phyloP scores from a whole-genome alignment of 75 land plant genomes.

The Pseudotsuga menziesii region DNA sequence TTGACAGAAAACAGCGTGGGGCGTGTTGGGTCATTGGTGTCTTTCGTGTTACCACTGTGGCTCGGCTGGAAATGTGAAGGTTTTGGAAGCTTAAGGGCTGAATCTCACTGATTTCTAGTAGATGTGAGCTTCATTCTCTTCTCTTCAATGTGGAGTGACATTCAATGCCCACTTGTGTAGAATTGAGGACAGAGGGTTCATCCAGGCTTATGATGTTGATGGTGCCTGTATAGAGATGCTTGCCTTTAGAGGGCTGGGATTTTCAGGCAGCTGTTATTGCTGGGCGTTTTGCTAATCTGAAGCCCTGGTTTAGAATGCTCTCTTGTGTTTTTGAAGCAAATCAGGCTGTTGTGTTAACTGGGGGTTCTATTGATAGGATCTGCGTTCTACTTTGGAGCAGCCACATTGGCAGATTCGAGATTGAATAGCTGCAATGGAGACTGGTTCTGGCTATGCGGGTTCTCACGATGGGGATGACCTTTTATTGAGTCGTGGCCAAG shows the following conservation, averaged over 20 bases:
- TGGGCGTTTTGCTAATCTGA: neutral
- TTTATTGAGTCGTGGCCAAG: neutral
- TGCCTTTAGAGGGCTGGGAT: neutral
- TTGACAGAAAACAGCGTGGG: neutral
- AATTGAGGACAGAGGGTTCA: no score
- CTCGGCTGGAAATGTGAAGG: neutral
- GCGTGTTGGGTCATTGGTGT: neutral
- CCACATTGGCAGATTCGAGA: neutral
- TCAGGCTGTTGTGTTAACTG: neutral
- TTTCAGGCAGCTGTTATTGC: neutral
- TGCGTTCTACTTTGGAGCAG: neutral
- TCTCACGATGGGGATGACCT: slow-evolving; percentile 1
- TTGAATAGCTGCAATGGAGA: slow-evolving; percentile 3
- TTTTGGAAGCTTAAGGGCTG: neutral
- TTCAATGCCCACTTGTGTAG: no score
- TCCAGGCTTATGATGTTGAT: no score
- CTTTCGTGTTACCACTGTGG: neutral
- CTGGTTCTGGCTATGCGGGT: slow-evolving; percentile 5
- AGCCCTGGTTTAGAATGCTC: no score
- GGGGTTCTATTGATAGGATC: neutral
- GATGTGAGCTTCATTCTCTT: no score
- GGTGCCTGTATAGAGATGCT: no score
- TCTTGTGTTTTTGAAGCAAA: no score
- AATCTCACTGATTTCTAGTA: neutral
- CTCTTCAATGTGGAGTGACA: no score